A percentile compares a stretch with the other conserved stretches of the same genome.
Conservation (phyloP, 2,329 filamentous ascomycete species). For the Chaetomiaceae sp. region DNA sequence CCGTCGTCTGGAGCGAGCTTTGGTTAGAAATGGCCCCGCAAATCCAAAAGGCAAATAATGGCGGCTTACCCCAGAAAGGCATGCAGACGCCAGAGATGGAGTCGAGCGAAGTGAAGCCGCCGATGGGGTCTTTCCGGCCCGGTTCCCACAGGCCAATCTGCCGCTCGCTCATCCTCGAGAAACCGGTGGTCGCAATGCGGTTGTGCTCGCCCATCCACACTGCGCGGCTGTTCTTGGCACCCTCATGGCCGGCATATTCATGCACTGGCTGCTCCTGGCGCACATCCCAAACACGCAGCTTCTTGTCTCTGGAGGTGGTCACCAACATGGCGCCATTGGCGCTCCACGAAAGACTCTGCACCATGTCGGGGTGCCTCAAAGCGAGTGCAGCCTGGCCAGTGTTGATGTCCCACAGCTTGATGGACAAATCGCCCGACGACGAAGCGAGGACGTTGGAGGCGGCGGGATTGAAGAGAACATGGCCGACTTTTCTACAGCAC, state of each 20-base stretch:
- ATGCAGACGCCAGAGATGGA: conserved; percentile 97
- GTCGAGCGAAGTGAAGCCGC: conserved; percentile 85
- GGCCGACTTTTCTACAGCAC: conserved; percentile 78
- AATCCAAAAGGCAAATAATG: neutral
- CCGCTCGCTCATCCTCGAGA: conserved; percentile 97
- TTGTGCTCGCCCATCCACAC: conserved; percentile 98
- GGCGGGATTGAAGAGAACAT: conserved; percentile 95
- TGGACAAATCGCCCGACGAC: conserved; percentile 86
- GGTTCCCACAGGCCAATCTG: conserved; percentile 96
- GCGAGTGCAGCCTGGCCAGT: conserved; percentile 69
- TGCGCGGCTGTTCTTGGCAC: conserved; percentile 94
- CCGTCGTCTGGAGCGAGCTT: conserved; percentile 64
- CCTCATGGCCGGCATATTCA: conserved; percentile 78
- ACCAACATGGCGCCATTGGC: conserved; percentile 80
- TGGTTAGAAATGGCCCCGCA: conserved; percentile 25
- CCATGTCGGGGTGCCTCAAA: conserved; percentile 83
- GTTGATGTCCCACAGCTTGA: conserved; percentile 94
- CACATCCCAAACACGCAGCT: conserved; percentile 94
- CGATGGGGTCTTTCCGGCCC: conserved; percentile 78
- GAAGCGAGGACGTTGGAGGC: conserved; percentile 95
- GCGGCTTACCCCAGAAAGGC: conserved; percentile 82
- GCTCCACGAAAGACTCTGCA: conserved; percentile 95
- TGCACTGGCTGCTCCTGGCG: conserved; percentile 85
- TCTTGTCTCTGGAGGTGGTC: conserved; percentile 97
- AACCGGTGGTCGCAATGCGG: conserved; percentile 91